A percentile compares a stretch with the other conserved stretches of the same genome.
Evolutionary conservation across 2,329 filamentous ascomycete genomes (phyloP).

Genomic region (Ascochyta pisi): DNA sequence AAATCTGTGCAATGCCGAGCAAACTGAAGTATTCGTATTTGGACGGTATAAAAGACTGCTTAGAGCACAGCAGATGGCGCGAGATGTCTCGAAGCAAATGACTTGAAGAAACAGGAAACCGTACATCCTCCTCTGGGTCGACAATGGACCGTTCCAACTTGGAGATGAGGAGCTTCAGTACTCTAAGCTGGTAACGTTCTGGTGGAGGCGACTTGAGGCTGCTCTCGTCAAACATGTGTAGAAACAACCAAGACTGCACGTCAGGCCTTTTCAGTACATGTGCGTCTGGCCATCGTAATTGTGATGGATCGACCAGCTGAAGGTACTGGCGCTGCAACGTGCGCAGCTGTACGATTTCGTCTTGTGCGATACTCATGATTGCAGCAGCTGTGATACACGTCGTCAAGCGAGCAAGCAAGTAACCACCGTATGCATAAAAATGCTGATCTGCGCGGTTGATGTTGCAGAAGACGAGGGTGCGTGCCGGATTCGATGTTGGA

Average conservation of each 20-base stretch:
- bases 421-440: not conserved
- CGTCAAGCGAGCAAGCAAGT: not conserved
- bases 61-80: not conserved
- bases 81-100: conserved; percentile 4
- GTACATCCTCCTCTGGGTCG: conserved; percentile 88
- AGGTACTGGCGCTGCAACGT: conserved; percentile 77
- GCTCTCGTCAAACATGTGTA: conserved; percentile 69
- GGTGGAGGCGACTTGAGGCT: conserved; percentile 67
- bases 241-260: conserved; percentile 72
- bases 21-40: conserved; percentile 1
- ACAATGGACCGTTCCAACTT: conserved; percentile 76
- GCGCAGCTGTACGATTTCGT: conserved; percentile 23
- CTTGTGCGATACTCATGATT: conserved; percentile 26
- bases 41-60: not conserved
- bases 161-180: conserved; percentile 75
- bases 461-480: conserved; percentile 3
- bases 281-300: conserved; percentile 69
- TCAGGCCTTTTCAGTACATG: conserved; percentile 64
- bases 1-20: not conserved
- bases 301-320: conserved; percentile 70
- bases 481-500: conserved; percentile 1
- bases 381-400: not conserved
- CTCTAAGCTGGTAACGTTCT: conserved; percentile 70
- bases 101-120: conserved; percentile 50
- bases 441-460: conserved; percentile 3